phyloP scores from a whole-genome alignment of 2,329 filamentous ascomycete species.

The Penicillium decumbens region DNA sequence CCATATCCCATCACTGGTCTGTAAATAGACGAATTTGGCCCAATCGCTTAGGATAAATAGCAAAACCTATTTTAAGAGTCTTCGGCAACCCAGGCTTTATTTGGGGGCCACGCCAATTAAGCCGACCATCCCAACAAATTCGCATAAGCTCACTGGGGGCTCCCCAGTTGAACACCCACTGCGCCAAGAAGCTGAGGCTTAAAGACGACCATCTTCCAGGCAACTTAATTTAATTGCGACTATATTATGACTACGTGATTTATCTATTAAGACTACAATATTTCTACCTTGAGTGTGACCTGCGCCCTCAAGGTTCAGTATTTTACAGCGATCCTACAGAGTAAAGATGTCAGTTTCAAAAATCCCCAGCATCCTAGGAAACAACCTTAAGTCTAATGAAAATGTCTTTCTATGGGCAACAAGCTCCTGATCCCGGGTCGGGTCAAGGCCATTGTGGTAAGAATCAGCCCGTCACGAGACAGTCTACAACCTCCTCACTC shows the following conservation, averaged over 20 bases:
- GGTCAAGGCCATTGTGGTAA: slow-evolving; percentile 1
- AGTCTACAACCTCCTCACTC: not conserved
- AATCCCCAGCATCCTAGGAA: not conserved
- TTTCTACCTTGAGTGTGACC: not conserved
- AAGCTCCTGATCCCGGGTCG: not conserved
- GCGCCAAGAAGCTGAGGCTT: not conserved
- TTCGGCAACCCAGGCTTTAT: too few relatives aligned
- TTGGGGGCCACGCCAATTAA: too few relatives aligned
- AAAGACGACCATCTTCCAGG: not conserved
- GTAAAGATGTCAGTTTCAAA: not conserved
- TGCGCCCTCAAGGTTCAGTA: not conserved
- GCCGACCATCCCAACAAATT: too few relatives aligned
- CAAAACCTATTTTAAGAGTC: too few relatives aligned
- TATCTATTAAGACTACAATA: not conserved
- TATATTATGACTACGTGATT: too few relatives aligned
- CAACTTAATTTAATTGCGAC: not conserved
- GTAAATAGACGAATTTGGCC: not conserved
- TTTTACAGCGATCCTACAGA: not conserved
- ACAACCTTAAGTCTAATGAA: not conserved
- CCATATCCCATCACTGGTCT: not conserved
- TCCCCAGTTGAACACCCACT: too few relatives aligned
- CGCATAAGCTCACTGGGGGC: too few relatives aligned
- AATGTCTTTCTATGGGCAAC: not conserved
- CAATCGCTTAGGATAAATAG: too few relatives aligned
- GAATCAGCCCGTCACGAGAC: not conserved